Evolutionary conservation across 1,284 basidiomycete species (phyloP).

Genomic region (Cryptococcus depauperatus): DNA sequence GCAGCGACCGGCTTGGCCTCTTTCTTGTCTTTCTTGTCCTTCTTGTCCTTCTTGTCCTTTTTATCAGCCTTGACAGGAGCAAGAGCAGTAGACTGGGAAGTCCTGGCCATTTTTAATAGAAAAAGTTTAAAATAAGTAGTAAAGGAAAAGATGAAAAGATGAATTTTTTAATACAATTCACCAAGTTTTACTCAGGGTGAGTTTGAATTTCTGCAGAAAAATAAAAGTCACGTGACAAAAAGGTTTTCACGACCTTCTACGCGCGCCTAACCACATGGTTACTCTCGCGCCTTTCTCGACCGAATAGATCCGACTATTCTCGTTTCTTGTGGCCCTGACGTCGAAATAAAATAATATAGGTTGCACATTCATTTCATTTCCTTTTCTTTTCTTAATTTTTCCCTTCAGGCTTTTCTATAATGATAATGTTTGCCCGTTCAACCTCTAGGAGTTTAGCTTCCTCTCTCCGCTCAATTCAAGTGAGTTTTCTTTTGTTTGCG

Average conservation of each 20-base stretch:
- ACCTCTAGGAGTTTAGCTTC: slow-evolving; percentile 19
- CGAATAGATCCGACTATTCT: slow-evolving; percentile 8
- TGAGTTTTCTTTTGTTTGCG: slow-evolving; percentile 7
- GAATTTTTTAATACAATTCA: not conserved
- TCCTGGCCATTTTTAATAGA: slow-evolving; percentile 39
- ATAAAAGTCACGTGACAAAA: slow-evolving; percentile 5
- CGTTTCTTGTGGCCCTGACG: slow-evolving; percentile 2
- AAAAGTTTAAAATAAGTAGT: slow-evolving; percentile 1
- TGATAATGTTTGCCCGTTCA: slow-evolving; percentile 29
- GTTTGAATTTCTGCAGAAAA: slow-evolving; percentile 1
- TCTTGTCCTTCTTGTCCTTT: slow-evolving; percentile 43
- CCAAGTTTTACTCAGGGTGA: not conserved
- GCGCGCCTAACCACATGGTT: not conserved
- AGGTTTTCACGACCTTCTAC: slow-evolving; percentile 7
- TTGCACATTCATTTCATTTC: not conserved
- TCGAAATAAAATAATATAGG: not conserved
- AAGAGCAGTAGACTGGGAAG: slow-evolving; percentile 45
- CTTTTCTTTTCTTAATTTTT: slow-evolving; percentile 1
- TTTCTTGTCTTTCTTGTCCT: slow-evolving; percentile 37
- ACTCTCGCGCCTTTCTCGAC: slow-evolving; percentile 10
- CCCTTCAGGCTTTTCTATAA: slow-evolving; percentile 3
- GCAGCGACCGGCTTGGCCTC: slow-evolving; percentile 10
- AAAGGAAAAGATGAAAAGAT: slow-evolving; percentile 4
- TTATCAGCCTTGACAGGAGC: slow-evolving; percentile 38
- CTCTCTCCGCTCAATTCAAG: slow-evolving; percentile 32